Evolutionary conservation across 176 grass and related monocot genomes (phyloP).

Genomic region (Oryza punctata): DNA sequence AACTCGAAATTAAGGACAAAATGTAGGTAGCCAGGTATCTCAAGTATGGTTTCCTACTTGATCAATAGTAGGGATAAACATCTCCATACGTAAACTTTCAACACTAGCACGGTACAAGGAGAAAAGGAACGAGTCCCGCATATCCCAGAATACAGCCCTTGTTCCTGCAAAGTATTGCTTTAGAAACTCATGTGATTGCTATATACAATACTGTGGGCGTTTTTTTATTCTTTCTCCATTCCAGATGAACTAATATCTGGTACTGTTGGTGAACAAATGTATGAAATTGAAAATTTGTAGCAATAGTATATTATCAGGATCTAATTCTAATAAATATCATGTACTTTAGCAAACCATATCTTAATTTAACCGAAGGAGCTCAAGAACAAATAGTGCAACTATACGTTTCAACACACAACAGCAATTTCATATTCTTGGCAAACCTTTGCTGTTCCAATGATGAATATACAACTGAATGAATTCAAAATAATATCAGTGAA

Average conservation of each 20-base stretch:
- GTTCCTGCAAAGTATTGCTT: conserved; percentile 55
- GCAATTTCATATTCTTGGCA: background rate
- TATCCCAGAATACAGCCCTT: conserved; percentile 84
- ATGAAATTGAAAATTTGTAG: conserved; percentile 9
- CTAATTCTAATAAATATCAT: background rate
- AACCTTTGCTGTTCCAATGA: background rate
- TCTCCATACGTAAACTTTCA: conserved; percentile 69
- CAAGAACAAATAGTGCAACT: conserved; percentile 17
- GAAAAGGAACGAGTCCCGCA: conserved; percentile 73
- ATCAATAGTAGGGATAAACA: conserved; percentile 74
- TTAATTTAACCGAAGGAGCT: conserved; percentile 22
- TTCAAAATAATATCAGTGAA: background rate
- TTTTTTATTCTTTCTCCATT: conserved; percentile 7
- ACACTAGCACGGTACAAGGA: conserved; percentile 72
- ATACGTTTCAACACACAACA: background rate
- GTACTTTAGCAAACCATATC: conserved; percentile 2
- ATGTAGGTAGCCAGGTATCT: conserved; percentile 34
- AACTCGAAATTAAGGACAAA: conserved; percentile 15
- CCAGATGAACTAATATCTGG: background rate
- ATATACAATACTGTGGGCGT: background rate
- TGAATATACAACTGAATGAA: background rate
- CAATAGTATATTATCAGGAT: conserved; percentile 4
- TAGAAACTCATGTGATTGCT: conserved; percentile 17
- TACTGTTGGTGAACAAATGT: conserved; percentile 26
- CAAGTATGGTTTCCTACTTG: conserved; percentile 50